Evolutionary conservation across 2,329 filamentous ascomycete genomes (phyloP), one percentile per base, ranked within the genome.

Genomic region (Capronia epimyces): DNA sequence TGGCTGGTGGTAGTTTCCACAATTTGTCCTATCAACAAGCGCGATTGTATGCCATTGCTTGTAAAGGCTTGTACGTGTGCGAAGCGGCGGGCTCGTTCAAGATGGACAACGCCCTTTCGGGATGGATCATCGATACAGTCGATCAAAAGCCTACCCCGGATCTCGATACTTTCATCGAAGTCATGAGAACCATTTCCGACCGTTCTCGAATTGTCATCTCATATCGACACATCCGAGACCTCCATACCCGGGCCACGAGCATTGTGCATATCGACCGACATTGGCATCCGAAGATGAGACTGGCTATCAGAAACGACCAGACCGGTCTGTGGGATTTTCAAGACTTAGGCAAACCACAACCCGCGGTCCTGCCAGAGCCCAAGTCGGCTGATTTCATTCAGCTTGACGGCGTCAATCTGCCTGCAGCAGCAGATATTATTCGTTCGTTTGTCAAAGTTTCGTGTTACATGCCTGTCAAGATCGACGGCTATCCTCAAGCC

Each of bases 11-110:
- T 20, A 91, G 89, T 52, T 97, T 98, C 75, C 94, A 98, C 71
- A 82, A 95, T 66, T 75, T 98, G 15, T 98, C 94, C 1, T 98
- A 98, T 68, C 93, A 98, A 66, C 90, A 97, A 70, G 89, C 93
- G n/a, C 84, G 93, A 8, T 79, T 96, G 3, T 97, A 96, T 67
- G 91, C 90, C 27, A 90, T 98, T 51, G 84, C 90, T 8, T 86
- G 89, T 62, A 85, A 89, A 67, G 93, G 93, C 27, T 89, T 98
- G 15, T 98, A 88, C 66, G 86, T 97, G 52, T 97, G 90, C 65
- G 93, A 98, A 69, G 88, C 91, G 3, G 86, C 88, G 1, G 93
- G 93, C 2, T 95, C 93, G 0, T 98, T 97, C 76, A 84, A 90
- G 44, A 88, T 98, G 58, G 93, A 97, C 58, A 90, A 84, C 61